Percentiles rank a stretch among this genome's conserved stretches.
phyloP scores from a whole-genome alignment of 2,329 filamentous ascomycete species.

The Lasiodiplodia sp. region DNA sequence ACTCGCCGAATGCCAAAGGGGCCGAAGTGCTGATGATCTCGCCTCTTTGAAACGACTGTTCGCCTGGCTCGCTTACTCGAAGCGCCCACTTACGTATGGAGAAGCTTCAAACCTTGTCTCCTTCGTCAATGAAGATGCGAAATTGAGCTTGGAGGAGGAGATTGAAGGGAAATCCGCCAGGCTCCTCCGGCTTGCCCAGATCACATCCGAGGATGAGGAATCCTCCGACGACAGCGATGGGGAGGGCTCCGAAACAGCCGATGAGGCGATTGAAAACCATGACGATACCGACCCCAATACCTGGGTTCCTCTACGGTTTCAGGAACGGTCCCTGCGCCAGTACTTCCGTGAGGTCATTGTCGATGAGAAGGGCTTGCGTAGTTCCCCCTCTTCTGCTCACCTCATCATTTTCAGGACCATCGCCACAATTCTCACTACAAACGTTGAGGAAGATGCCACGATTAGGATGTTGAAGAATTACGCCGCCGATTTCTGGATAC shows the following conservation, averaged over 20 bases:
- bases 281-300: conserved; percentile 31
- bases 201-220: conserved; percentile 30
- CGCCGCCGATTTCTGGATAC: conserved; percentile 33
- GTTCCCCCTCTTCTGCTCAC: conserved; percentile 34
- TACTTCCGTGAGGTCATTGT: conserved; percentile 35
- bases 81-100: conserved; percentile 34
- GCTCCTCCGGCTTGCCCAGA: conserved; percentile 34
- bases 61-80: conserved; percentile 37
- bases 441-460: not conserved
- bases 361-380: conserved; percentile 32
- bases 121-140: conserved; percentile 31
- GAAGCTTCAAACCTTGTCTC: conserved; percentile 34
- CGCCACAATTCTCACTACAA: conserved; percentile 24
- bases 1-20: conserved; percentile 33
- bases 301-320: conserved; percentile 33
- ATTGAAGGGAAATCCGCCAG: conserved; percentile 36
- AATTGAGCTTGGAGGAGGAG: conserved; percentile 35
- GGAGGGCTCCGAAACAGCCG: conserved; percentile 31
- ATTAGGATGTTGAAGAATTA: conserved; percentile 26
- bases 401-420: conserved; percentile 33
- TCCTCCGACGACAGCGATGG: conserved; percentile 31
- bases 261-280: conserved; percentile 27
- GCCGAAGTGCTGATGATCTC: conserved; percentile 34
- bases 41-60: conserved; percentile 35
- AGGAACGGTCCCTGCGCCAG: conserved; percentile 37